A percentile compares a stretch with the other conserved stretches of the same genome.
Evolutionary conservation across 768 basidiomycete species (phyloP).

Genomic region (Collybia mongolica): DNA sequence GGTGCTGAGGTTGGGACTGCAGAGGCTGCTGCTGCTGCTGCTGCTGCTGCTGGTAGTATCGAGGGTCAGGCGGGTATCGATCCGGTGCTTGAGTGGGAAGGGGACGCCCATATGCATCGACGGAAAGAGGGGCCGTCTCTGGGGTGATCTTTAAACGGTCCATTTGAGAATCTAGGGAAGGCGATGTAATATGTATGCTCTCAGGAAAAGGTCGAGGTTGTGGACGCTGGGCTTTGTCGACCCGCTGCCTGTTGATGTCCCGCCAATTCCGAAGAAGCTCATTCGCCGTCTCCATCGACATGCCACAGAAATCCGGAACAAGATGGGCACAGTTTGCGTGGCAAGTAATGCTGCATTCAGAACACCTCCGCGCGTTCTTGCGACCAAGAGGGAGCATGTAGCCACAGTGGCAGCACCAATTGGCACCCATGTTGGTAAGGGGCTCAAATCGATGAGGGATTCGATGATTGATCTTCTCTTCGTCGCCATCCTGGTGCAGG

Average conservation of each 20-base stretch:
- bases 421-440: conserved; percentile 94
- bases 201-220: conserved; percentile 30
- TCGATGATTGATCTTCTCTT: conserved; percentile 98
- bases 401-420: conserved; percentile 99
- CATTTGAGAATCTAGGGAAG: conserved; percentile 28
- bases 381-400: conserved; percentile 96
- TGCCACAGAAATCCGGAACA: conserved; percentile 98
- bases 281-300: conserved; percentile 99
- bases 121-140: conserved; percentile 30
- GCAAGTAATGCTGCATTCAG: conserved; percentile 95
- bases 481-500: conserved; percentile 78
- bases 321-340: conserved; percentile 97
- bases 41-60: conserved; percentile 35
- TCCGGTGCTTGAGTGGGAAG: conserved; percentile 32
- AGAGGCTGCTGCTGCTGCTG: conserved; percentile 25
- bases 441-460: conserved; percentile 98
- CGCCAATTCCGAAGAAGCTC: conserved; percentile 86
- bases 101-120: conserved; percentile 38
- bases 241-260: conserved; percentile 80
- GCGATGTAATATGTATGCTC: conserved; percentile 29
- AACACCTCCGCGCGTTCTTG: conserved; percentile 94
- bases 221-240: conserved; percentile 44
- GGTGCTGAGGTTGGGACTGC: conserved; percentile 28
- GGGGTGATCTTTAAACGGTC: conserved; percentile 46
- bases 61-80: conserved; percentile 36